phyloP scores from a whole-genome alignment of 1,284 basidiomycete genomes.

The Apiotrichum laibachii region DNA sequence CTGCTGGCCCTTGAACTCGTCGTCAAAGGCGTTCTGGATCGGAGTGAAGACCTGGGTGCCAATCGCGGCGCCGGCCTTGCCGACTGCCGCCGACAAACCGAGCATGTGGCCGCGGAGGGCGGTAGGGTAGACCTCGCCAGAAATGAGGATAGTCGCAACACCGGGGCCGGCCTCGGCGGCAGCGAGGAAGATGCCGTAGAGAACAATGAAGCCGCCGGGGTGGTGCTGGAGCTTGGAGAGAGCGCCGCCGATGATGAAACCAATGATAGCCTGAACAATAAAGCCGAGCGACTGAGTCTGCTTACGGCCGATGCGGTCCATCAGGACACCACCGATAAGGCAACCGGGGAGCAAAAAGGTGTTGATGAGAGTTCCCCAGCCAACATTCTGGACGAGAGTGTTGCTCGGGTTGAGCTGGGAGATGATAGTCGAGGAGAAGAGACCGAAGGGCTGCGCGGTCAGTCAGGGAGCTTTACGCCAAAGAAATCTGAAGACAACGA shows the following conservation, averaged over 20 bases:
- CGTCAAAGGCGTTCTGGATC: conserved; percentile 22
- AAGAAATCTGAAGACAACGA: no score
- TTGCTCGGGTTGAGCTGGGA: conserved; percentile 55
- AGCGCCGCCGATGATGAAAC: conserved; percentile 22
- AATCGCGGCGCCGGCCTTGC: conserved; percentile 62
- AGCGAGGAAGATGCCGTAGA: conserved; percentile 26
- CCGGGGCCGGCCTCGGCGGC: conserved; percentile 23
- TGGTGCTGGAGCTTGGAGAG: conserved; percentile 21
- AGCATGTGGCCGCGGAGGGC: conserved; percentile 67
- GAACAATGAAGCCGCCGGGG: conserved; percentile 19
- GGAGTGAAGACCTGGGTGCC: conserved; percentile 49
- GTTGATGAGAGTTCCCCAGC: conserved; percentile 36
- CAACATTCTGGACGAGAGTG: conserved; percentile 45
- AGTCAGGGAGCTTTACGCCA: no score
- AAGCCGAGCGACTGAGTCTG: conserved; percentile 47
- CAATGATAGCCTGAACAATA: conserved; percentile 19
- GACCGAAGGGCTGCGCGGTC: conserved; percentile 57
- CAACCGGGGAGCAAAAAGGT: conserved; percentile 58
- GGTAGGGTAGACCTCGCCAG: conserved; percentile 60
- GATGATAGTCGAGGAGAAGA: conserved; percentile 64
- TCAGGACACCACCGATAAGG: conserved; percentile 68
- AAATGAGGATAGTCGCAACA: conserved; percentile 50
- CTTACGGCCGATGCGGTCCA: conserved; percentile 64
- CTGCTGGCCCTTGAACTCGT: conserved; percentile 31
- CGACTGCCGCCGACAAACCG: conserved; percentile 62